These are phyloP conservation scores for Agroathelia rolfsii DNA, from an alignment of 1,284 basidiomycete species.

Conservation along the genomic window DNA sequence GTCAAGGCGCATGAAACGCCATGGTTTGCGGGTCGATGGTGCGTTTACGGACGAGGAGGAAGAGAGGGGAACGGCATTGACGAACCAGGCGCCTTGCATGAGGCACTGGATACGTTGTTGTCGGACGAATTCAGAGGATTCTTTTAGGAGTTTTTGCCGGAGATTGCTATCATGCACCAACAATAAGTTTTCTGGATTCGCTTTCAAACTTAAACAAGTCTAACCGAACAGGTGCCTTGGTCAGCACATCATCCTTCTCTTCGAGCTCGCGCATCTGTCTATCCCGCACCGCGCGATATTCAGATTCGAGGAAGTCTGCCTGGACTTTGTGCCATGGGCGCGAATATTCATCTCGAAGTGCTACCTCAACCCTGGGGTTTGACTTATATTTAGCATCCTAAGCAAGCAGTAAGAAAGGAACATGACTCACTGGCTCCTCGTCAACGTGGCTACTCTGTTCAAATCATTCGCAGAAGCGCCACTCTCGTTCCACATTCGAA, in stretches of 20 bases:
- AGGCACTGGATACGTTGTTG: constrained; percentile 87
- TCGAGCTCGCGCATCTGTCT: constrained; percentile 93
- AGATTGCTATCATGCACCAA: constrained; percentile 48
- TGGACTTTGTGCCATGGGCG: constrained; percentile 83
- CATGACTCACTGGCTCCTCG: constrained; percentile 72
- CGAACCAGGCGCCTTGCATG: constrained; percentile 87
- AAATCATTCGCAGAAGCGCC: constrained; percentile 78
- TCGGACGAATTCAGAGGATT: constrained; percentile 87
- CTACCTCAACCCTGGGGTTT: constrained; percentile 57
- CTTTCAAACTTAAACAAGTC: constrained; percentile 16
- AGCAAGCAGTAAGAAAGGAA: constrained; percentile 1
- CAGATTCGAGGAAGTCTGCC: constrained; percentile 74
- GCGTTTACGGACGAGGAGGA: constrained; percentile 42
- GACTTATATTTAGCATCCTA: constrained; percentile 4
- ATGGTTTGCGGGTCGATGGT: constrained; percentile 51
- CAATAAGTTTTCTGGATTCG: constrained; percentile 6
- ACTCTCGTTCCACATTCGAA: constrained; percentile 93
- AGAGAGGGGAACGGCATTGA: constrained; percentile 54
- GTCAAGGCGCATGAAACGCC: constrained; percentile 76
- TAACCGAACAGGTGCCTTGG: constrained; percentile 76
- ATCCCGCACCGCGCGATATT: constrained; percentile 83
- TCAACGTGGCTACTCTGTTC: constrained; percentile 70
- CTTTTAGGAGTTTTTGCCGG: constrained; percentile 79
- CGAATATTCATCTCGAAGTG: constrained; percentile 66
- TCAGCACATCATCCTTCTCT: constrained; percentile 82